Base-by-base conservation (phyloP, 164 flowering plant genomes). In the Magnolia changhungtana region DNA sequence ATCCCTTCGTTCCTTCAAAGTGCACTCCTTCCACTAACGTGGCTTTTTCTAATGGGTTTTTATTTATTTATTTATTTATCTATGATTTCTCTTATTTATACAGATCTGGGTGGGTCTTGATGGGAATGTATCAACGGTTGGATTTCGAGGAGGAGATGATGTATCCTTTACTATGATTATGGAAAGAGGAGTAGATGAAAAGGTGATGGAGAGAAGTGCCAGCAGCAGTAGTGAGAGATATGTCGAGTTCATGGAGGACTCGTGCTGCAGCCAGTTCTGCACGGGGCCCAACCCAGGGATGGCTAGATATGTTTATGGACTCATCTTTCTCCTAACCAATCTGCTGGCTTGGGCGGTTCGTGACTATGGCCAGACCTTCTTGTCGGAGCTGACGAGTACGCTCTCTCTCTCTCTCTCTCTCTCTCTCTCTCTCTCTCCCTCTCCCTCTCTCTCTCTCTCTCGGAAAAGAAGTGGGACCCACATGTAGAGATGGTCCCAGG, bases 311-410 rank as follows among this genome's bases (percentile, higher is more conserved):
- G 85, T 87, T 1, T 94, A 94, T 63, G 90, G 86, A 6, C 72
- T 92, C 71, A 87, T 92, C 59, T 94, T 94, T 78, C 89, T 94
- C 1, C 45, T 81, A 18, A 74, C 88, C 7, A 91, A 86, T 78
- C 65, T 94, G 49, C 80, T 91, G 1, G 96, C 98, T 0, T 94
- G 98, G 98, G 91, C 81, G 49, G 84, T 89, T 59, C 84, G 98
- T 8, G 98, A 94, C 78, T 92, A 90, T 76, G 94, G 95, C 45
- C 84, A 50, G 0, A 70, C 69, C 27, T 83, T 84, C 21, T 79
- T 88, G 79, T 79, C 81, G 0, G 91, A 89, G 77, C 83, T 92
- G 81, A 72, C 83, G 67, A 89, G 98, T 94, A 91, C 84, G 91
- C 8, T 72, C 5, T 24, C 19, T 61, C 72, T 67, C 67, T 68